Evolutionary conservation across 306 rosid species (phyloP).

Genomic region (Bauhinia variegata): DNA sequence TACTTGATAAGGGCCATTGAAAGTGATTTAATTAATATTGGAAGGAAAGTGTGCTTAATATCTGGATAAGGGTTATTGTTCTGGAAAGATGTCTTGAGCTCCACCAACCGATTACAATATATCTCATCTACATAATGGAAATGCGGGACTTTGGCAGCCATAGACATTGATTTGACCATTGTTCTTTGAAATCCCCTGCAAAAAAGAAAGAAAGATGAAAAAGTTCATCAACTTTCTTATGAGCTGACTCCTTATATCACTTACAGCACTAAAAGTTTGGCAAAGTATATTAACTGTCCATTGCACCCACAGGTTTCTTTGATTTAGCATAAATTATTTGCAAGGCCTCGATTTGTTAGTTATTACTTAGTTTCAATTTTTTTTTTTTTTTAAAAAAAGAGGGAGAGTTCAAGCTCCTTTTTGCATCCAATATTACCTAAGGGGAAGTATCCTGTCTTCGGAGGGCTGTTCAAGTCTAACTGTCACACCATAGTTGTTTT

Average conservation of each 20-base stretch:
- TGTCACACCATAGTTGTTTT: slow-evolving; percentile 32
- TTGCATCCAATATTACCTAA: slow-evolving; percentile 63
- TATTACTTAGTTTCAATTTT: neutral
- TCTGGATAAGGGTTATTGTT: slow-evolving; percentile 62
- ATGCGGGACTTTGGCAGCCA: slow-evolving; percentile 92
- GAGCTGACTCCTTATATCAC: neutral
- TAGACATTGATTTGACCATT: slow-evolving; percentile 84
- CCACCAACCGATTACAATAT: slow-evolving; percentile 68
- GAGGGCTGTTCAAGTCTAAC: slow-evolving; percentile 40
- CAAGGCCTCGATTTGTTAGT: neutral
- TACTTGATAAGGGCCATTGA: slow-evolving; percentile 78
- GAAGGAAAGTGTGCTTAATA: slow-evolving; percentile 90
- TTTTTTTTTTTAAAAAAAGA: neutral
- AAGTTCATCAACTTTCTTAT: slow-evolving; percentile 3
- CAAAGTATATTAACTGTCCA: slow-evolving; percentile 16
- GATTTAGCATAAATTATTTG: slow-evolving; percentile 5
- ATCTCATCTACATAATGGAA: slow-evolving; percentile 92
- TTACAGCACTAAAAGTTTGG: slow-evolving; percentile 14
- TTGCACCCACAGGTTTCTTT: slow-evolving; percentile 28
- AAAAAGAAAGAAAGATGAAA: slow-evolving; percentile 23
- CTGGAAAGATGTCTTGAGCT: slow-evolving; percentile 82
- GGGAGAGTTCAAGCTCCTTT: slow-evolving; percentile 10
- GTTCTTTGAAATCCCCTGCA: slow-evolving; percentile 88
- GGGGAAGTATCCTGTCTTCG: slow-evolving; percentile 61
- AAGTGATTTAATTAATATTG: slow-evolving; percentile 74